Percentiles rank a stretch among this genome's conserved stretches.
Evolutionary conservation across 306 rosid species (phyloP).

Genomic region (Carpinus viminea): DNA sequence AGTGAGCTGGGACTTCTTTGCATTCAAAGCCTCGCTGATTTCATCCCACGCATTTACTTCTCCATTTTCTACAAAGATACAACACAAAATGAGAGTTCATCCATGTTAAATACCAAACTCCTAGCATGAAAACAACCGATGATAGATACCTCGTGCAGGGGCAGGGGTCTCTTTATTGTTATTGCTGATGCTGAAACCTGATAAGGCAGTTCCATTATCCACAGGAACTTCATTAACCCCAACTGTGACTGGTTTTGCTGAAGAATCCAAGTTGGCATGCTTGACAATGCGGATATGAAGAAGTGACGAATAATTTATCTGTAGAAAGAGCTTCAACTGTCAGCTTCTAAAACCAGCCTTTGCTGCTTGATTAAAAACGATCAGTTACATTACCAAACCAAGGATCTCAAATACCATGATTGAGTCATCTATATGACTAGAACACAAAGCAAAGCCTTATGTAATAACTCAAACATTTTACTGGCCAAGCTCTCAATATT

Average conservation of each 20-base stretch:
- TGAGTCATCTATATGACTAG: neutral
- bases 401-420: neutral
- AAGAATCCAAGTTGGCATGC: slow-evolving; percentile 34
- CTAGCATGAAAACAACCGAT: slow-evolving; percentile 4
- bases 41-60: slow-evolving; percentile 73
- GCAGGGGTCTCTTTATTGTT: slow-evolving; percentile 23
- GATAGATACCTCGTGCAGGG: slow-evolving; percentile 47
- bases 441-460: slow-evolving; percentile 6
- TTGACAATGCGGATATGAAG: slow-evolving; percentile 48
- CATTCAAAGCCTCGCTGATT: slow-evolving; percentile 58
- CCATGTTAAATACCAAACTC: neutral
- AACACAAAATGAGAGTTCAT: slow-evolving; percentile 5
- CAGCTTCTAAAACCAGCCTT: slow-evolving; percentile 28
- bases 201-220: slow-evolving; percentile 24
- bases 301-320: slow-evolving; percentile 55
- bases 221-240: slow-evolving; percentile 8
- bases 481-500: neutral
- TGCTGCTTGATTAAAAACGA: neutral
- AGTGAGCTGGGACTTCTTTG: slow-evolving; percentile 75
- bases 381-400: neutral
- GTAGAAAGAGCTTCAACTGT: slow-evolving; percentile 28
- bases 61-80: slow-evolving; percentile 65
- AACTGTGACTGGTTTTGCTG: slow-evolving; percentile 14
- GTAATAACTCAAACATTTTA: neutral
- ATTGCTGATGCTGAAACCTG: slow-evolving; percentile 31